phyloP scores from a whole-genome alignment of 139 green algal species.

The Auxenochlorella protothecoides region DNA sequence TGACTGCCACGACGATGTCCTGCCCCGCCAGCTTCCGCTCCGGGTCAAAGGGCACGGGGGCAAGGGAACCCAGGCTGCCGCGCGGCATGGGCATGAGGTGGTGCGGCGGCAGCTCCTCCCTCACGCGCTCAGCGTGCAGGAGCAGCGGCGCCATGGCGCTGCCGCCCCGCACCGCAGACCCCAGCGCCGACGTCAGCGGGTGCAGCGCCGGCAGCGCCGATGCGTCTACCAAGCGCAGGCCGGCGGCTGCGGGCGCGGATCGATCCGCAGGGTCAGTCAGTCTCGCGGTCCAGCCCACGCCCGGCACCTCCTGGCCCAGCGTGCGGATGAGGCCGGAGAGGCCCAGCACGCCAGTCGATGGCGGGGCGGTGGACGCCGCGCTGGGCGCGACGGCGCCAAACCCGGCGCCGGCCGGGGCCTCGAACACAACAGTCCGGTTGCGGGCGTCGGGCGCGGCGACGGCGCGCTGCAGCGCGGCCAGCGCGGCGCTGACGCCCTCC shows the following conservation, averaged over 20 bases:
- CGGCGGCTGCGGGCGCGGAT: not conserved
- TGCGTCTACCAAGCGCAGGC: not conserved
- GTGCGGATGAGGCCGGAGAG: conserved; percentile 17
- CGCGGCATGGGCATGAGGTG: conserved; percentile 30
- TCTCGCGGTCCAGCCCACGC: conserved; percentile 11
- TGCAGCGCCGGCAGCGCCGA: too few relatives aligned
- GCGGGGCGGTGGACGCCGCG: too few relatives aligned
- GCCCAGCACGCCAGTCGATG: too few relatives aligned
- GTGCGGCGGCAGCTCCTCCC: conserved; percentile 12
- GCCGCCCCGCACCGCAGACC: not conserved
- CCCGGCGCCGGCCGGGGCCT: too few relatives aligned
- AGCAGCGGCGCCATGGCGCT: conserved; percentile 7
- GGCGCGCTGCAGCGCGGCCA: not conserved
- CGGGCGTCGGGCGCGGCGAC: too few relatives aligned
- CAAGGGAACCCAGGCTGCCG: conserved; percentile 44
- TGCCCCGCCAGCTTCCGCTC: not conserved
- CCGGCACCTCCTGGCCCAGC: conserved; percentile 12
- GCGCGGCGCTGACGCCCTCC: too few relatives aligned
- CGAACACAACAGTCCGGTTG: too few relatives aligned
- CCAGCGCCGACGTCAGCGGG: not conserved
- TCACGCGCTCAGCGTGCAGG: conserved; percentile 1
- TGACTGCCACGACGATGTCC: conserved; percentile 31
- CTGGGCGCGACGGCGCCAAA: too few relatives aligned
- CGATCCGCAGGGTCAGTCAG: not conserved
- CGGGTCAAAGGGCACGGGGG: conserved; percentile 21